These are phyloP conservation scores for Globisporangium irregulare DNA, from an alignment of 352 stramenopile species.

Conservation along the genomic window DNA sequence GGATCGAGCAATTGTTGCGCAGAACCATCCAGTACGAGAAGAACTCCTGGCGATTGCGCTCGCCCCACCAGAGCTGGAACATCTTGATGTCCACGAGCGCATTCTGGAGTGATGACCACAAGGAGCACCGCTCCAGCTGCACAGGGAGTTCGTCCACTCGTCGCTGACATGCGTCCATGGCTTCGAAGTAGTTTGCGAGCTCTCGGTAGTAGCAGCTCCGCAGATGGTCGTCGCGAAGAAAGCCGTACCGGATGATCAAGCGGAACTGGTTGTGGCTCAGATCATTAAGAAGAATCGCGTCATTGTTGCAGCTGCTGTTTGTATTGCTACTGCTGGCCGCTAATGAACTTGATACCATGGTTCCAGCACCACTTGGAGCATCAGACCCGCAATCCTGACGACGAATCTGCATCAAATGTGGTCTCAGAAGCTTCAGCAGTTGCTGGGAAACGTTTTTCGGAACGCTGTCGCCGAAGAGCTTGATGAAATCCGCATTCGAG, in stretches of 20 bases:
- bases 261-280: slow-evolving; percentile 78
- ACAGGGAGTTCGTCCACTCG: slow-evolving; percentile 80
- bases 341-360: not conserved
- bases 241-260: slow-evolving; percentile 68
- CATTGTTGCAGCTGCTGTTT: slow-evolving; percentile 10
- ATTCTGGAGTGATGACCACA: slow-evolving; percentile 65
- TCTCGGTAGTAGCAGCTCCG: slow-evolving; percentile 71
- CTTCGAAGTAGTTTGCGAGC: slow-evolving; percentile 72
- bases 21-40: slow-evolving; percentile 80
- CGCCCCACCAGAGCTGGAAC: slow-evolving; percentile 83
- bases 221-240: slow-evolving; percentile 61
- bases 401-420: slow-evolving; percentile 73
- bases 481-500: slow-evolving; percentile 55
- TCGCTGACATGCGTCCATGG: slow-evolving; percentile 62
- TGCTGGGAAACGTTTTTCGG: slow-evolving; percentile 35
- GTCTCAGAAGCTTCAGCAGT: slow-evolving; percentile 46
- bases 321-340: not conserved
- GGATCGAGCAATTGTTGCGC: slow-evolving; percentile 51
- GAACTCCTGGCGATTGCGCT: slow-evolving; percentile 77
- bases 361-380: not conserved
- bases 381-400: slow-evolving; percentile 41
- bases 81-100: slow-evolving; percentile 83
- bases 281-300: slow-evolving; percentile 59
- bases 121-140: slow-evolving; percentile 67
- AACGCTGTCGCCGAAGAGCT: slow-evolving; percentile 54